phyloP scores from a whole-genome alignment of 345 rosid species.

The Acer yangbiense region DNA sequence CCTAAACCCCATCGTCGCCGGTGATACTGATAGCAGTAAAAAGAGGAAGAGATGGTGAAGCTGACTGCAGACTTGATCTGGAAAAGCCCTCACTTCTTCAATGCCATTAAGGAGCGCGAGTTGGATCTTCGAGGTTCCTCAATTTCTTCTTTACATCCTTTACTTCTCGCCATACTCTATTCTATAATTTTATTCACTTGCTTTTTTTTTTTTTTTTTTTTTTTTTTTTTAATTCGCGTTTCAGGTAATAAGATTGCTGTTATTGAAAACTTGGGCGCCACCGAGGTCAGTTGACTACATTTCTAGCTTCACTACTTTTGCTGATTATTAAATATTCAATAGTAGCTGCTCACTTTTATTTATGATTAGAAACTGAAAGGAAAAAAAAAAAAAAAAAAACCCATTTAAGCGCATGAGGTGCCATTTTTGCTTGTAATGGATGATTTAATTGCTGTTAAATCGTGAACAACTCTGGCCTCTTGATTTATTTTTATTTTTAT shows the following conservation, averaged over 20 bases:
- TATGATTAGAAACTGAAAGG: too few relatives aligned
- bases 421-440: too few relatives aligned
- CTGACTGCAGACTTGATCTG: conserved; percentile 96
- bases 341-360: too few relatives aligned
- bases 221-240: background rate
- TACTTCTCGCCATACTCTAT: background rate
- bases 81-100: conserved; percentile 99
- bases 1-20: background rate
- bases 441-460: too few relatives aligned
- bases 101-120: conserved; percentile 95
- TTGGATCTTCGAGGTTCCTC: conserved; percentile 86
- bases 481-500: too few relatives aligned
- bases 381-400: too few relatives aligned
- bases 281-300: conserved; percentile 63
- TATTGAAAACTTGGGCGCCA: conserved; percentile 97
- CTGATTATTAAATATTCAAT: background rate
- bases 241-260: conserved; percentile 95
- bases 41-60: conserved; percentile 70
- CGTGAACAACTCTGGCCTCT: too few relatives aligned
- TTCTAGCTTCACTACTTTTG: background rate
- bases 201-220: background rate
- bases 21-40: background rate
- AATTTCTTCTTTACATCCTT: background rate
- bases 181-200: background rate
- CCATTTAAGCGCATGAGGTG: too few relatives aligned